Conservation (phyloP, 139 green algal genomes). For the Tetraselmis striata region DNA sequence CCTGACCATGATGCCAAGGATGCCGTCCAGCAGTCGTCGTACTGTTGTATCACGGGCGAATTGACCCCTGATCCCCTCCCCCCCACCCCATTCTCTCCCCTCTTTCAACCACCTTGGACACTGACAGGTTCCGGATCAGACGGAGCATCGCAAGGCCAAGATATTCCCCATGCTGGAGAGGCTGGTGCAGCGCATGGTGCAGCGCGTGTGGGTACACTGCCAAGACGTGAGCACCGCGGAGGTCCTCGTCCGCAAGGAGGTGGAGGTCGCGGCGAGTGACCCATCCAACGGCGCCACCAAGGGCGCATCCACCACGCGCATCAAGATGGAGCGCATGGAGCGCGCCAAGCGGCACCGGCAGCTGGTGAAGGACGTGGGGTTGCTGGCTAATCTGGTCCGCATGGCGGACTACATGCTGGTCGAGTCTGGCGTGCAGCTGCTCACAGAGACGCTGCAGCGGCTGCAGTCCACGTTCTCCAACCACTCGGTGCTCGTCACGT, state of each 20-base stretch:
- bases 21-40: too few relatives aligned
- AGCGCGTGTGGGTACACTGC: not conserved
- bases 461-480: not conserved
- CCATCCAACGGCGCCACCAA: conserved; percentile 5
- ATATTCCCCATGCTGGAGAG: not conserved
- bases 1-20: too few relatives aligned
- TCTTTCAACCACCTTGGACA: too few relatives aligned
- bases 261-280: conserved; percentile 24
- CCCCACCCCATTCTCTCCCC: not conserved
- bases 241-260: conserved; percentile 24
- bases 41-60: too few relatives aligned
- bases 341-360: conserved; percentile 2
- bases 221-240: conserved; percentile 24
- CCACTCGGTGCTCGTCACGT: not conserved
- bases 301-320: not conserved
- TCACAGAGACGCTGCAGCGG: conserved; percentile 1
- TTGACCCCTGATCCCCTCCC: not conserved
- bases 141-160: not conserved
- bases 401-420: conserved; percentile 22
- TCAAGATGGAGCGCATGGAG: conserved; percentile 12
- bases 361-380: not conserved
- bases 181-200: not conserved
- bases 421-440: conserved; percentile 1
- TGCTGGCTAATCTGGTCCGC: conserved; percentile 6
- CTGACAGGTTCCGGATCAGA: not conserved